Percentiles rank a stretch among this genome's conserved stretches.
Conservation (phyloP, 2,329 filamentous ascomycete genomes). For the Karstenula rhodostoma region DNA sequence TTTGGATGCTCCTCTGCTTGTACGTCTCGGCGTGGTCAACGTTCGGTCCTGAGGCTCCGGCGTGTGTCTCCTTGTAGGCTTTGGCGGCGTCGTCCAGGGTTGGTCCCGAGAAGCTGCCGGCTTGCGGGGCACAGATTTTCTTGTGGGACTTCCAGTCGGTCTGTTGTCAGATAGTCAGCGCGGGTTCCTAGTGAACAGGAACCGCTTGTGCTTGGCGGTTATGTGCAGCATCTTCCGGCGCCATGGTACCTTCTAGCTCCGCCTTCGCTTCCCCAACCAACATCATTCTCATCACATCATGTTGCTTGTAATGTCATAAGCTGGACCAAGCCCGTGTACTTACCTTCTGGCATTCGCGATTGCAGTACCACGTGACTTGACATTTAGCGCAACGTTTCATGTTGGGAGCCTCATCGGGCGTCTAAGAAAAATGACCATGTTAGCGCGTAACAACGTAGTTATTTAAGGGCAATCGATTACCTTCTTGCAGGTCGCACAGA, state of each 20-base stretch:
- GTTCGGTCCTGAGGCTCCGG: background rate
- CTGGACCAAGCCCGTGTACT: background rate
- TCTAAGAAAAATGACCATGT: slow-evolving; percentile 30
- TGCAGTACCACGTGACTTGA: slow-evolving; percentile 42
- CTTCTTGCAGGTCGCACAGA: slow-evolving; percentile 7
- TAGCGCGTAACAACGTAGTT: background rate
- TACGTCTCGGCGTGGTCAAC: slow-evolving; percentile 13
- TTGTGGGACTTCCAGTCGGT: slow-evolving; percentile 46
- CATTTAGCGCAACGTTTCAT: slow-evolving; percentile 42
- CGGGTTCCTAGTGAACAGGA: too few relatives aligned
- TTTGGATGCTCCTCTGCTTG: slow-evolving; percentile 10
- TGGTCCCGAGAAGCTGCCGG: background rate
- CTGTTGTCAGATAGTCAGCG: background rate
- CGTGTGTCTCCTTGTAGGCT: slow-evolving; percentile 2
- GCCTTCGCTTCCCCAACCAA: too few relatives aligned
- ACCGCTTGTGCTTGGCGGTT: too few relatives aligned
- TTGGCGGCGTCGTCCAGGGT: slow-evolving; percentile 8
- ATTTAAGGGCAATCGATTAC: background rate
- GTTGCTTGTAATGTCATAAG: too few relatives aligned
- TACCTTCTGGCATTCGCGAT: slow-evolving; percentile 41
- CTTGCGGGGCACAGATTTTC: slow-evolving; percentile 31
- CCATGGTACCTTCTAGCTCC: too few relatives aligned
- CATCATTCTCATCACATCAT: too few relatives aligned
- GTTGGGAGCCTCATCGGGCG: slow-evolving; percentile 18
- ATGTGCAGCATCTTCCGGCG: too few relatives aligned